Evolutionary conservation across 2,329 filamentous ascomycete genomes (phyloP), one percentile per base, ranked within the genome.

Genomic region (Aureobasidium lini): DNA sequence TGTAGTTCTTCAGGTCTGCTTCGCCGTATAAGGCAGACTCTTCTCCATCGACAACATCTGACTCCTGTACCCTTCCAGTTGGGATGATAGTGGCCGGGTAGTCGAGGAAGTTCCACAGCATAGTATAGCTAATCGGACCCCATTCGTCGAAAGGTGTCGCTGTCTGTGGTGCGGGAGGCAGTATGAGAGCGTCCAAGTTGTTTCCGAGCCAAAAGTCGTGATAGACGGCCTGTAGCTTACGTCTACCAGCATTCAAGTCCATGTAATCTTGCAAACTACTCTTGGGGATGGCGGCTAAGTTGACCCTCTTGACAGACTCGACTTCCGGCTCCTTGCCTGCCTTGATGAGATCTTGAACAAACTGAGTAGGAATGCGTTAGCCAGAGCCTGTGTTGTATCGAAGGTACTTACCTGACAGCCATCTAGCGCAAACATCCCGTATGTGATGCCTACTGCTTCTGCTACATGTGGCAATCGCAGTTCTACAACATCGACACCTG

Each of bases 11-110:
- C 59, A 66, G 67, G 64, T 84, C 81, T 31, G 77, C 60, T 13
- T 65, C 52, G 1, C 70, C 67, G 36, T 63, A 71, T 42, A 65
- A 66, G 1, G 66, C 67, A 29, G 66, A 66, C 29, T 59, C 64
- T 39, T 64, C 23, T 61, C 68, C 66, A 46, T 70, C 69, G 8
- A 60, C 59, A 1, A 36, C n/a, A 49, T 71, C 69, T 8, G 54
- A 44, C 1, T 67, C 64, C 46, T 46, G 74, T 1, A 78, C 75
- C 43, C 72, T 67, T 1, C 57, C 57, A 10, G 60, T 60, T 1
- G 60, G 60, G 16, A 62, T 44, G 31, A 59, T 50, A n/a, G 81
- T 70, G 6, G 77, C 79, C 0, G 86, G 83, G 68, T 87, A 87
- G 16, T 62, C 60, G 1, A 62, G 47, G 23, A 62, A 56, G 43